phyloP scores from a whole-genome alignment of 306 rosid species.

The Quercus dentata region DNA sequence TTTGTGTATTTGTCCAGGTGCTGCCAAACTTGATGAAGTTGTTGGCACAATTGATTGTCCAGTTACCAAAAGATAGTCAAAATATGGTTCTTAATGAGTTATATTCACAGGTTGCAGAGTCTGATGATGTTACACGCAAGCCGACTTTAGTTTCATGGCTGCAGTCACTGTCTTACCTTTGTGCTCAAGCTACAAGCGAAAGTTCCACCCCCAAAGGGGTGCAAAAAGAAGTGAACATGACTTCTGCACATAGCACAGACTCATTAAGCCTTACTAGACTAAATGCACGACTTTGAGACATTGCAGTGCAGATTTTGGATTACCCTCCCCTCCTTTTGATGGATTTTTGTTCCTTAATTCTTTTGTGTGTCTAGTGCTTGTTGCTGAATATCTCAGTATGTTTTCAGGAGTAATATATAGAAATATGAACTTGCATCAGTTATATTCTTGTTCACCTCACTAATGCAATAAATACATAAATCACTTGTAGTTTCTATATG shows the following conservation, averaged over 20 bases:
- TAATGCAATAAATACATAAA: neutral
- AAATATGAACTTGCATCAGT: neutral
- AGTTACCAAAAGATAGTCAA: slow-evolving; percentile 71
- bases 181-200: slow-evolving; percentile 43
- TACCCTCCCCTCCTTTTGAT: neutral
- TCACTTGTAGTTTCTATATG: neutral
- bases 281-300: slow-evolving; percentile 55
- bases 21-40: slow-evolving; percentile 78
- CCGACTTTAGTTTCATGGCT: slow-evolving; percentile 88
- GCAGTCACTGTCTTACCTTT: slow-evolving; percentile 84
- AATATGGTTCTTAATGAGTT: slow-evolving; percentile 68
- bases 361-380: neutral
- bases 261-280: slow-evolving; percentile 33
- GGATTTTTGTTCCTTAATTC: neutral
- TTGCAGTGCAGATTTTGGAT: slow-evolving; percentile 11
- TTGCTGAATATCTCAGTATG: neutral
- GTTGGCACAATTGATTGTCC: slow-evolving; percentile 64
- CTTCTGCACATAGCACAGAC: slow-evolving; percentile 25
- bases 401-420: neutral
- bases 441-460: neutral
- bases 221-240: slow-evolving; percentile 21
- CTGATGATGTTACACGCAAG: slow-evolving; percentile 86
- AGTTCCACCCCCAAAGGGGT: slow-evolving; percentile 27
- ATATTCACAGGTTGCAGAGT: slow-evolving; percentile 82
- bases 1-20: slow-evolving; percentile 49